Conservation (phyloP, 1,139 yeast genomes). For the Magnusiomyces tetraspermus region DNA sequence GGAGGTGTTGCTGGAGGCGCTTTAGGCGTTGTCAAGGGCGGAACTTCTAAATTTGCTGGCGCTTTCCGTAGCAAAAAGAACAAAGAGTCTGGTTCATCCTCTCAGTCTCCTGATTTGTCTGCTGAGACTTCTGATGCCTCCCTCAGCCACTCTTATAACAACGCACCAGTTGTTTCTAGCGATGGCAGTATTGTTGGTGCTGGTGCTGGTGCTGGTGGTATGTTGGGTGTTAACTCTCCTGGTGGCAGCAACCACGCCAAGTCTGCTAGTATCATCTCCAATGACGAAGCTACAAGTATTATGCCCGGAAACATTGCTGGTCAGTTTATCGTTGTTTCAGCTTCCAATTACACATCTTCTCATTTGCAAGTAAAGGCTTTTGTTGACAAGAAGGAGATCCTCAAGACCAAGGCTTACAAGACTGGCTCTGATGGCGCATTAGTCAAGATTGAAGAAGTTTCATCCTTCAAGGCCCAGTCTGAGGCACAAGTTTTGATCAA, state of each 20-base stretch:
- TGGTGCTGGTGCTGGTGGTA: constrained; percentile 4
- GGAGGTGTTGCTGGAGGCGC: constrained; percentile 30
- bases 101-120: constrained; percentile 8
- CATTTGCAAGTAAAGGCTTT: constrained; percentile 28
- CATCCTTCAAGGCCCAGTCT: constrained; percentile 52
- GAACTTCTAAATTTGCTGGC: constrained; percentile 9
- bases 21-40: constrained; percentile 20
- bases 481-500: constrained; percentile 51
- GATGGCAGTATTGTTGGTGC: too few relatives aligned
- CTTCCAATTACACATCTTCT: constrained; percentile 25
- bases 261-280: constrained; percentile 11
- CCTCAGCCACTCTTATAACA: too few relatives aligned
- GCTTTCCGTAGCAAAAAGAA: constrained; percentile 16
- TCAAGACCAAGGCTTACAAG: constrained; percentile 57
- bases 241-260: constrained; percentile 8
- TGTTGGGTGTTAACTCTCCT: not conserved
- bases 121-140: constrained; percentile 4
- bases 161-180: too few relatives aligned
- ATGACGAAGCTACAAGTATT: constrained; percentile 4
- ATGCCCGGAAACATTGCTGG: constrained; percentile 20
- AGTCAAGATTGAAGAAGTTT: constrained; percentile 55
- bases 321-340: constrained; percentile 23
- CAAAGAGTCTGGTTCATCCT: constrained; percentile 17
- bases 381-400: constrained; percentile 42
- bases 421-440: constrained; percentile 35